Percentiles rank a stretch among this genome's conserved stretches.
phyloP scores from a whole-genome alignment of 257 asterid species.

The Verbascum thapsus region DNA sequence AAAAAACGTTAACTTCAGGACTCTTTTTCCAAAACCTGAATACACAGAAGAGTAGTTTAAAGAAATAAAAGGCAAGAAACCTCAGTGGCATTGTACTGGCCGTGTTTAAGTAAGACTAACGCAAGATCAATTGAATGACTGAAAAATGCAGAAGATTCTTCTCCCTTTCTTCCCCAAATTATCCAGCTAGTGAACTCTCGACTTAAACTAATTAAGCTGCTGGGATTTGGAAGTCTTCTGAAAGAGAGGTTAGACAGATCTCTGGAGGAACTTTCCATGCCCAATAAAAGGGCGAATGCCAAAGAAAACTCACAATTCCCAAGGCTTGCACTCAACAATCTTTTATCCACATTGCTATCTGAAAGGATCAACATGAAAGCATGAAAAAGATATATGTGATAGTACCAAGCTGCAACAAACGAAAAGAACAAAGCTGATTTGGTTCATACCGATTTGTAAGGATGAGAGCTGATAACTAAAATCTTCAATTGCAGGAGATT shows the following conservation, averaged over 20 bases:
- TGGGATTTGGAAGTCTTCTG: conserved; percentile 57
- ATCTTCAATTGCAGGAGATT: conserved; percentile 82
- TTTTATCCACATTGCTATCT: conserved; percentile 67
- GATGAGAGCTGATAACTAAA: conserved; percentile 87
- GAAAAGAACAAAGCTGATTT: conserved; percentile 19
- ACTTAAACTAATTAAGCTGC: conserved; percentile 56
- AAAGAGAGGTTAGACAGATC: conserved; percentile 46
- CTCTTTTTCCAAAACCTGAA: conserved; percentile 28
- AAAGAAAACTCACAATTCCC: conserved; percentile 80
- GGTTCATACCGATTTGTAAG: conserved; percentile 76
- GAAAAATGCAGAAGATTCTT: conserved; percentile 78
- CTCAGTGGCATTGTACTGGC: conserved; percentile 84
- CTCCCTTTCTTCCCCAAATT: conserved; percentile 74
- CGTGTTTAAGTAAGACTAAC: conserved; percentile 67
- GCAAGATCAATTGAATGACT: conserved; percentile 82
- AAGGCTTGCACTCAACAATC: conserved; percentile 72
- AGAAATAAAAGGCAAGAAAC: conserved; percentile 47
- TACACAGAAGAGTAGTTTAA: conserved; percentile 6
- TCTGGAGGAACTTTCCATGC: conserved; percentile 53
- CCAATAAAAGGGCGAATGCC: conserved; percentile 65
- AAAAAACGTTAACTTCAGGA: conserved; percentile 37
- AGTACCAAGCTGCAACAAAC: conserved; percentile 15
- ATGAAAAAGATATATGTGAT: conserved; percentile 16
- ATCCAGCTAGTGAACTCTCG: conserved; percentile 90
- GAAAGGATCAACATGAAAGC: conserved; percentile 30